Base-by-base conservation (phyloP, 805 yeast genomes). In the Zygotorulaspora sp. region DNA sequence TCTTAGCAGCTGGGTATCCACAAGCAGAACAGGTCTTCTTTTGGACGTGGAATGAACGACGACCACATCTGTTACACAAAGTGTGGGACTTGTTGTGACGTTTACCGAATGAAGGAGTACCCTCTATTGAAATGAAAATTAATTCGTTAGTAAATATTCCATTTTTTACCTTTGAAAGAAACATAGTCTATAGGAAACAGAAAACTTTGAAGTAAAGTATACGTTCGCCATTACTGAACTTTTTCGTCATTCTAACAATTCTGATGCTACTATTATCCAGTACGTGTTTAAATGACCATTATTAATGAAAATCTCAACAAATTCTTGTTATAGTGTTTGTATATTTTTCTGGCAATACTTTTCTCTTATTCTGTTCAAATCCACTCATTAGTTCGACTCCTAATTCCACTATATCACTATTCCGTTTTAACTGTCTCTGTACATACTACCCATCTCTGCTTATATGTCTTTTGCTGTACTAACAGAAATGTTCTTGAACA, bases 91-190 rank as follows among this genome's bases (percentile, higher is more conserved):
- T 92, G 90, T 85, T 89, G 86, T 92, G 97, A 75, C 92, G 88
- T 80, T 90, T 90, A 82, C 98, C 98, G 81, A 87, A 83, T 72
- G 97, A 87, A 77, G 97, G 96, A 74, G 98, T 90, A 86, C 98
- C 98, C 88, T 90, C 95, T 78, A 44, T 50, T 50, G 44, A 36
- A 45, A 51, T 48, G 63, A 55, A 50, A 46, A 42, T 48, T 41
- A 35, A 45, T 34, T 47, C 49, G 65, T 62, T 66, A 63, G 70
- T 67, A 61, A 45, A 43, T 21, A 24, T 22, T 14, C 8, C 26
- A 4, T 7, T n/a, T n/a, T n/a, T n/a, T n/a, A n/a, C n/a, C n/a
- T n/a, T n/a, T n/a, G n/a, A n/a, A n/a, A n/a, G n/a, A n/a, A n/a
- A n/a, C n/a, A n/a, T n/a, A n/a, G n/a, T n/a, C n/a, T n/a, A n/a